Evolutionary conservation across 2,329 filamentous ascomycete genomes (phyloP).

Genomic region (Neoascochyta sp.): DNA sequence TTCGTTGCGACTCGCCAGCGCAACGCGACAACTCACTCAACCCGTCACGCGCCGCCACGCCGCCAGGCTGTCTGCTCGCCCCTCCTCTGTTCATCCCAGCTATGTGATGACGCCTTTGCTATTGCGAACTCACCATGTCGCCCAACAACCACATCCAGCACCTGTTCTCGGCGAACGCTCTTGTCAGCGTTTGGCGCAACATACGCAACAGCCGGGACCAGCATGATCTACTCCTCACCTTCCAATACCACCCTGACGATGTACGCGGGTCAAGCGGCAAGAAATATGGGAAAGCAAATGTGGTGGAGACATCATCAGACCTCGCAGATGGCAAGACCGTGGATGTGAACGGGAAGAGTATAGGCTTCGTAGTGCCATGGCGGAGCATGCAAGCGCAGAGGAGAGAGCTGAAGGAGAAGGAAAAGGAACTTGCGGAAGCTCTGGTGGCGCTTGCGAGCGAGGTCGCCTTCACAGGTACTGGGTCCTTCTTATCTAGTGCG

Average conservation of each 20-base stretch:
- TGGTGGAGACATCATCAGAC: constrained; percentile 16
- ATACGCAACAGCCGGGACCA: constrained; percentile 28
- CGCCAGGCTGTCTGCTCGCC: no score
- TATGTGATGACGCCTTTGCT: no score
- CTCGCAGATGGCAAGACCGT: constrained; percentile 17
- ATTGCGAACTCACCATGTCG: constrained; percentile 18
- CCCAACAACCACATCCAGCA: constrained; percentile 36
- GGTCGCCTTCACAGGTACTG: constrained; percentile 30
- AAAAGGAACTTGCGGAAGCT: constrained; percentile 35
- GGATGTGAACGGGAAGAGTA: constrained; percentile 25
- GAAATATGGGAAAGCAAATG: constrained; percentile 14
- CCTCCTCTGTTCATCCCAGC: no score
- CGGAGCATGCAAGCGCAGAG: constrained; percentile 35
- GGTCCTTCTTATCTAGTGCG: no score
- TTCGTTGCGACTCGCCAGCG: no score
- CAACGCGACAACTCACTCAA: no score
- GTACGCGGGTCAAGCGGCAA: constrained; percentile 13
- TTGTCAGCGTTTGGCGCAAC: constrained; percentile 36
- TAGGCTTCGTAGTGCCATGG: constrained; percentile 37
- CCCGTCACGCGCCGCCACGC: no score
- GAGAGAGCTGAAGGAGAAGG: constrained; percentile 29
- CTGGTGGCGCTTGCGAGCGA: constrained; percentile 33
- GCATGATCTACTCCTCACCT: constrained; percentile 32
- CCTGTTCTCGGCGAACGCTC: constrained; percentile 31
- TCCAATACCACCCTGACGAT: constrained; percentile 34